Base-by-base conservation (phyloP, 306 rosid species). In the cucumber (Cucumis sativus) region DNA sequence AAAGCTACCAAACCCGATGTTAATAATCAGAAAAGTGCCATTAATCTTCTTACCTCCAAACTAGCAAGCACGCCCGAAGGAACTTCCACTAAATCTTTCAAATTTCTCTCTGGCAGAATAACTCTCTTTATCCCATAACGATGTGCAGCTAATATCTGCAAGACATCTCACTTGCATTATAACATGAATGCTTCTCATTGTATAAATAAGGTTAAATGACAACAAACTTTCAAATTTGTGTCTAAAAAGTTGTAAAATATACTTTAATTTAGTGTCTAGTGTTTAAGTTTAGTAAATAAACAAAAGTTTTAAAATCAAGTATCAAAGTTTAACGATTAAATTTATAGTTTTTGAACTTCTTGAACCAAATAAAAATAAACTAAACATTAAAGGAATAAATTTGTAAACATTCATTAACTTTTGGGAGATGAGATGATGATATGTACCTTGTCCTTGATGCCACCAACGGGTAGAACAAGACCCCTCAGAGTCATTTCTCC, bases 401-500 rank as follows among this genome's bases (percentile, higher is more conserved):
- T 12, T 47, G 16, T 43, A 43, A 2, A 47, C 6, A 47, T 47
- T 13, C 17, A 47, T 47, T 47, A 1, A 52, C 5, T 4, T 49
- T 2, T 51, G 55, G 6, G 18, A 52, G 4, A 52, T 52, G 57
- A 52, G 57, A 16, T 52, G 28, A 18, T 30, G 33, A n/a, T 40
- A 51, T 62, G 51, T 86, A 95, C 99, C 97, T 95, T 95, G 77
- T 95, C 99, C 92, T 95, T 92, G 87, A 95, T 76, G 83, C 99
- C 99, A 63, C 99, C 99, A 75, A 95, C 97, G 35, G 99, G 99
- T 54, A 95, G 90, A 60, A 95, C 96, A 20, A 90, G 93, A 86
- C 99, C 98, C 88, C 99, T 90, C 85, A 95, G 86, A 1, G 99
- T 95, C 93, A 95, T 89, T 89, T 95, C 99, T 70, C 99, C 97